These are phyloP conservation scores for Zymoseptoria brevis DNA, from an alignment of 2,329 filamentous ascomycete genomes.

Conservation along the genomic window DNA sequence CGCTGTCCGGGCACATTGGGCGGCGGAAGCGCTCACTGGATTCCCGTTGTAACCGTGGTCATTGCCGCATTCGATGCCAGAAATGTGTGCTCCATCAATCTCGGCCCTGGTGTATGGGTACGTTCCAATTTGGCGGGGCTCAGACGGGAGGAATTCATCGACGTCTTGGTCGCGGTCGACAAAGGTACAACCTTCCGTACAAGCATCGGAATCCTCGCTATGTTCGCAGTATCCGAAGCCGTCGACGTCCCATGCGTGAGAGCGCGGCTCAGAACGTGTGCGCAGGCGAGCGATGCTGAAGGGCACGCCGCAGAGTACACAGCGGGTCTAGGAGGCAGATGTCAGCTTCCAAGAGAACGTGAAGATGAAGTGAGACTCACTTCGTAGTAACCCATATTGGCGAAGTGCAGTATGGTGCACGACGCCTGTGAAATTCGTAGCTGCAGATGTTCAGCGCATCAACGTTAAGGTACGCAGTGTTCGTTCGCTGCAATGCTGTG, in stretches of 20 bases:
- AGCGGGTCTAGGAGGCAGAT: neutral
- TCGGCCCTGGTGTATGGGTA: no score
- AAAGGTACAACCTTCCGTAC: neutral
- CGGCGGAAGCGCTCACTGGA: conserved; percentile 10
- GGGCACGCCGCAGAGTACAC: conserved; percentile 6
- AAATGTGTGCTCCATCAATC: conserved; percentile 8
- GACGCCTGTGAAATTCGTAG: no score
- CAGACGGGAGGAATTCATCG: neutral
- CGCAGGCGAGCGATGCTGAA: conserved; percentile 11
- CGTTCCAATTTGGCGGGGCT: neutral
- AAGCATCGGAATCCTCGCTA: neutral
- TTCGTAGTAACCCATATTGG: no score
- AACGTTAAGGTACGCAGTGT: no score
- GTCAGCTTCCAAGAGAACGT: no score
- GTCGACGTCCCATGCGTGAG: conserved; percentile 1
- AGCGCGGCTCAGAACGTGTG: neutral
- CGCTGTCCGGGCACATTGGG: conserved; percentile 5
- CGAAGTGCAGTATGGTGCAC: no score
- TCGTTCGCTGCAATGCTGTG: no score
- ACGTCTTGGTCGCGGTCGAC: neutral
- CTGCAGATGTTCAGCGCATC: no score
- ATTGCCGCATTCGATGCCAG: conserved; percentile 3
- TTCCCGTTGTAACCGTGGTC: conserved; percentile 10
- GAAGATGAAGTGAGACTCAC: no score
- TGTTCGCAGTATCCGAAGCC: neutral